A percentile compares a stretch with the other conserved stretches of the same genome.
Evolutionary conservation across 208 protist species (phyloP).

Genomic region (Crithidia expoeki): DNA sequence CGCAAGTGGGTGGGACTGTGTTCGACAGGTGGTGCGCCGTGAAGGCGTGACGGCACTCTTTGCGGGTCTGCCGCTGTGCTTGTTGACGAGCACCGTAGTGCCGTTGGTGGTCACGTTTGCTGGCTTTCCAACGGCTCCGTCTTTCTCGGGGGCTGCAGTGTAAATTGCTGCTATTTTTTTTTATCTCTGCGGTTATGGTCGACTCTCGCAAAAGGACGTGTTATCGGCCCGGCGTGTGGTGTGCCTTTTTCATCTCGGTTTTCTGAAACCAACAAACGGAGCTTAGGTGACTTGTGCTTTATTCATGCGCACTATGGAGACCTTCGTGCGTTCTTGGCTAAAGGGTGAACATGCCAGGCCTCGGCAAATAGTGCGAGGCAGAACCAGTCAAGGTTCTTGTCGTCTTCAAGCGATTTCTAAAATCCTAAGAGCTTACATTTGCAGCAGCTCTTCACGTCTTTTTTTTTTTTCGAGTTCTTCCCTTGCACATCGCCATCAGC

Average conservation of each 20-base stretch:
- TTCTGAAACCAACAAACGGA: too few species aligned
- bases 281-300: too few species aligned
- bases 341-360: too few species aligned
- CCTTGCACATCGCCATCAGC: neutral
- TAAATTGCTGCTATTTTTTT: slow-evolving; percentile 1
- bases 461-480: slow-evolving; percentile 6
- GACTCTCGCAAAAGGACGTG: too few species aligned
- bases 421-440: too few species aligned
- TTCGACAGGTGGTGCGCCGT: slow-evolving; percentile 15
- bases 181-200: neutral
- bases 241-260: neutral
- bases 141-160: slow-evolving; percentile 23
- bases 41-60: slow-evolving; percentile 28
- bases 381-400: too few species aligned
- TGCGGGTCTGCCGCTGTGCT: slow-evolving; percentile 30
- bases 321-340: too few species aligned
- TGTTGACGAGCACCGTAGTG: slow-evolving; percentile 27
- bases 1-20: slow-evolving; percentile 31
- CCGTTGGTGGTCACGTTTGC: slow-evolving; percentile 31
- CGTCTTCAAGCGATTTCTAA: too few species aligned
- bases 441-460: neutral
- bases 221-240: too few species aligned
- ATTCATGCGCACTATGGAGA: too few species aligned
- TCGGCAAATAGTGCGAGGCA: too few species aligned
- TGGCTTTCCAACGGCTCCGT: slow-evolving; percentile 24